Evolutionary conservation across 495 filamentous ascomycete genomes (phyloP), one percentile per base, ranked within the genome.

Genomic region (Hapsidospora chrysogenum): DNA sequence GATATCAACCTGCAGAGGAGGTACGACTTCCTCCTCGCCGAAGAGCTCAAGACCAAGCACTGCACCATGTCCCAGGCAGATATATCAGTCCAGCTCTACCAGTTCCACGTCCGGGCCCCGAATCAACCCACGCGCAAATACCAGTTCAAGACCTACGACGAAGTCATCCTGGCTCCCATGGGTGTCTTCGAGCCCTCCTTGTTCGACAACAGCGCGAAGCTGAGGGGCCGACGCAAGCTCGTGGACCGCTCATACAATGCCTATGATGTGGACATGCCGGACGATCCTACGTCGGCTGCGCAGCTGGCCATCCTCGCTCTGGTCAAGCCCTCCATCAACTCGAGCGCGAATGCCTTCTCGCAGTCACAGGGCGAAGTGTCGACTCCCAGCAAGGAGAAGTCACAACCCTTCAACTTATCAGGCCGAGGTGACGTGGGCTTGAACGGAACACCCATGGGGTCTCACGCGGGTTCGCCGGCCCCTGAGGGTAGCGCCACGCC

Each of bases 131-230:
- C 89, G 2, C 66, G 72, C 41, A 93, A 89, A 51, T 95, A 92
- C 57, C 63, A 66, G 13, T 95, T 94, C 62, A 96, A 93, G 63
- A 81, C 76, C 5, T 96, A 95, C 50, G 89, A 97, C 44, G 86
- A 96, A 46, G 74, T 85, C 2, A 78, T 87, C 42, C 64, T 97
- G 13, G 82, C 92, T 1, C 81, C 86, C 8, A 80, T 92, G 75
- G 87, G 77, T 14, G 77, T 78, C 54, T 96, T 86, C 50, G 78
- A 86, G 31, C 89, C 89, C 2, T 61, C 64, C 3, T 77, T 95
- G 27, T 92, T 95, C 42, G 79, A 87, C 47, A 75, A 86, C 47
- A 65, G 63, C 4, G 48, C 66, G 15, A 96, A 96, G 55, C 72
- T 96, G 30, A 55, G 61, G 3, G 76, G 82, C 10, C 72, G 86